Evolutionary conservation across 2,329 filamentous ascomycete genomes (phyloP).

Genomic region (Penicillium sp.): DNA sequence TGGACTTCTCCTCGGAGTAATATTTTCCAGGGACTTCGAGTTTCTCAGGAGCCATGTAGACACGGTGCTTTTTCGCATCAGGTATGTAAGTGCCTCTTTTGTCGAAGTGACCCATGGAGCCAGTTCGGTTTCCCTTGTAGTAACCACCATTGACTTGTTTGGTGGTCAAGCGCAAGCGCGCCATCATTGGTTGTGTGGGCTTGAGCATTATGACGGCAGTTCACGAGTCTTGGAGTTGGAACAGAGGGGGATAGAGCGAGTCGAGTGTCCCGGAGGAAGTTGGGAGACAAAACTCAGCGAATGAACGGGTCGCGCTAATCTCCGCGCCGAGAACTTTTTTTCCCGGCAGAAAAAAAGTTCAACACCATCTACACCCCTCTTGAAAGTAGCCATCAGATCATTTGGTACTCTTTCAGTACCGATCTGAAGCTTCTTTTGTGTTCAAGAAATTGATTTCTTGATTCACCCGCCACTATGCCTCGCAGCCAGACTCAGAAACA

Average conservation of each 20-base stretch:
- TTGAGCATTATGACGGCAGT: constrained; percentile 40
- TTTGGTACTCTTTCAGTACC: constrained; percentile 6
- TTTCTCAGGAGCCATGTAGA: constrained; percentile 59
- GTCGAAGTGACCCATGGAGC: constrained; percentile 82
- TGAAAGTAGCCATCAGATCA: constrained; percentile 12
- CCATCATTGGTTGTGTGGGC: constrained; percentile 55
- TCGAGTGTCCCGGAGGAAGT: constrained; percentile 16
- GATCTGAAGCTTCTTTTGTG: constrained; percentile 3
- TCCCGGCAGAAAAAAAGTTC: constrained; percentile 33
- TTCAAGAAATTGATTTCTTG: constrained; percentile 1
- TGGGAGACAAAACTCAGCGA: constrained; percentile 12
- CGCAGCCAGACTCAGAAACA: constrained; percentile 42
- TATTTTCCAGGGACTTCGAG: constrained; percentile 2
- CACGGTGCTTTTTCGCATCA: constrained; percentile 84
- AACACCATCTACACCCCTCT: constrained; percentile 18
- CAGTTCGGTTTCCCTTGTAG: constrained; percentile 94
- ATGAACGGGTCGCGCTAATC: constrained; percentile 32
- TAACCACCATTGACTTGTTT: constrained; percentile 91
- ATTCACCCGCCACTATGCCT: constrained; percentile 35
- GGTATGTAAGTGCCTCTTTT: constrained; percentile 63
- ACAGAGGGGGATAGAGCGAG: constrained; percentile 15
- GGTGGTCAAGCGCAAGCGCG: constrained; percentile 79
- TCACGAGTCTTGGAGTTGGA: background rate
- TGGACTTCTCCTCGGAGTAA: background rate
- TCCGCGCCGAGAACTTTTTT: constrained; percentile 39